Percentiles rank a stretch among this genome's conserved stretches.
Evolutionary conservation across 73 alveolate species (phyloP).

Genomic region (Symbiodinium natans): DNA sequence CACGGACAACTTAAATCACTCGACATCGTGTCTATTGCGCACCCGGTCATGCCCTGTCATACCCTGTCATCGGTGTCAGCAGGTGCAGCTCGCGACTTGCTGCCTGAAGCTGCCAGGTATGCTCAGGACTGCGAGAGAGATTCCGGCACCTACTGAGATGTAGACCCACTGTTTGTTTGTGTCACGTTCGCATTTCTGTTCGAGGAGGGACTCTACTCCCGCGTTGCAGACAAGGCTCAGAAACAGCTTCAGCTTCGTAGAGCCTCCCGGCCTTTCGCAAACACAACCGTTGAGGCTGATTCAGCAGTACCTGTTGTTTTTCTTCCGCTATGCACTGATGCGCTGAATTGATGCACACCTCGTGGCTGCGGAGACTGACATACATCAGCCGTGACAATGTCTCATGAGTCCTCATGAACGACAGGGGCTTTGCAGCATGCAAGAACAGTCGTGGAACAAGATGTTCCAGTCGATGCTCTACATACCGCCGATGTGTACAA

Average conservation of each 20-base stretch:
- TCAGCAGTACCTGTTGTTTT: conserved; percentile 37
- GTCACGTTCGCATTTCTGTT: too few relatives aligned
- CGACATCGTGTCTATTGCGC: neutral
- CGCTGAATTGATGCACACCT: neutral
- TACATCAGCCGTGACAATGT: too few relatives aligned
- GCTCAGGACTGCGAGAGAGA: conserved; percentile 22
- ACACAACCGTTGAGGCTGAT: conserved; percentile 30
- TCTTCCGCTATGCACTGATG: conserved; percentile 30
- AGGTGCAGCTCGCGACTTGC: neutral
- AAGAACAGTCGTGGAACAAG: neutral
- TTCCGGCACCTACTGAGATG: too few relatives aligned
- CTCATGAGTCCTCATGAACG: too few relatives aligned
- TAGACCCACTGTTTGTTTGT: too few relatives aligned
- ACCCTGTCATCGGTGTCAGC: neutral
- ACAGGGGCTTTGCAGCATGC: neutral
- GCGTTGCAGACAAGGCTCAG: conserved; percentile 48
- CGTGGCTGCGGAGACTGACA: too few relatives aligned
- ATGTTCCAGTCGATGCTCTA: neutral
- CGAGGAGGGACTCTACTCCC: conserved; percentile 68
- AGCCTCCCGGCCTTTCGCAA: neutral
- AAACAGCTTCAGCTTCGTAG: neutral
- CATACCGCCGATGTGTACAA: neutral
- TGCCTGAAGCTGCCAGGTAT: conserved; percentile 73
- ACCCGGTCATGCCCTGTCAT: neutral
- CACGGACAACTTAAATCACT: too few relatives aligned